Base-by-base conservation (phyloP, 2,329 filamentous ascomycete species). In the Grosmannia clavigera region DNA sequence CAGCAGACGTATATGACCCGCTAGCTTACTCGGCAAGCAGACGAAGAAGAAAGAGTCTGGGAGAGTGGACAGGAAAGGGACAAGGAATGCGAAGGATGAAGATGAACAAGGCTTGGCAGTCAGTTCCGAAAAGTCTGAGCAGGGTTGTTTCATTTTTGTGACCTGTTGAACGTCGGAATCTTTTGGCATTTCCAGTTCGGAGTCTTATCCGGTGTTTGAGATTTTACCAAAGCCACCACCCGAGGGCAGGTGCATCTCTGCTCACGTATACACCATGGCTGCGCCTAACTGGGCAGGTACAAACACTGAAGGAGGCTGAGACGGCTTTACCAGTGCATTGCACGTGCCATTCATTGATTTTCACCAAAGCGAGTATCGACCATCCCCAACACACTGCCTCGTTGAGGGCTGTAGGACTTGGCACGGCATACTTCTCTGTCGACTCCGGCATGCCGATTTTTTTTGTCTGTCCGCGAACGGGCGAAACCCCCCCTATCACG, bases 111-210 rank as follows among this genome's bases (percentile, higher is more conserved):
- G 56, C 57, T 27, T 55, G 53, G 29, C 53, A 19, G 51, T 27
- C 50, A 7, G 14, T 16, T 31, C 50, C 50, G 50, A 19, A 31
- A 52, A 31, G 25, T 52, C 25, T 52, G 31, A 31, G 27, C 50
- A 16, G 11, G 11, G 10, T 16, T 56, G 35, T 46, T 46, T 46
- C 54, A 51, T 52, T 6, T 29, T 27, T 52, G 55, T 35, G n/a
- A 12, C 40, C 29, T 55, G 60, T 61, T 53, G 50, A 60, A 61
- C 60, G 22, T 61, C 60, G 60, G 60, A 50, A 54, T 46, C 51
- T 60, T 61, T 59, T 61, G 60, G 50, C 57, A 48, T 59, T 31
- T 40, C 46, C 10, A 43, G 56, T 48, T 38, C 56, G 43, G 43
- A 46, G 43, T 16, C 43, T 46, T 46, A n/a, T 46, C 16, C 43